Conservation (phyloP, 2,329 filamentous ascomycete species). For the Colletotrichum sp. region DNA sequence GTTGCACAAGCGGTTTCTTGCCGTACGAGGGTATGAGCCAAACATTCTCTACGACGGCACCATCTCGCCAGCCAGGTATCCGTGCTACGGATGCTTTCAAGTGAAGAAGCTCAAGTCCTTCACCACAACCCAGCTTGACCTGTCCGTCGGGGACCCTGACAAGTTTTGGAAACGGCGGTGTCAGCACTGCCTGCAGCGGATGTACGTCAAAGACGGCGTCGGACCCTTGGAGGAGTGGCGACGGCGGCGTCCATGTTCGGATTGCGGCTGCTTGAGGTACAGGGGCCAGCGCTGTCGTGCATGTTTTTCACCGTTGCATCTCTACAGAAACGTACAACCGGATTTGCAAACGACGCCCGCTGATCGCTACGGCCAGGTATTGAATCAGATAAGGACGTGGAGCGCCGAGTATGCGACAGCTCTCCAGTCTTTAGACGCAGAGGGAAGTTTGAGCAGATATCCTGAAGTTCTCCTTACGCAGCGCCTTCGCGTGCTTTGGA, state of each 20-base stretch:
- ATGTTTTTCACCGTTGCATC: background rate
- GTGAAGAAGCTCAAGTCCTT: background rate
- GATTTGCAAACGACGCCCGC: background rate
- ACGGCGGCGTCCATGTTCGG: background rate
- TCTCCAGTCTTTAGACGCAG: background rate
- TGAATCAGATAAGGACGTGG: background rate
- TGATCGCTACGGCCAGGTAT: background rate
- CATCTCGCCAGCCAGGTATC: background rate
- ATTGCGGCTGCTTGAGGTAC: background rate
- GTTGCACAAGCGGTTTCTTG: background rate
- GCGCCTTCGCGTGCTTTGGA: background rate
- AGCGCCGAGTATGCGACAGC: background rate
- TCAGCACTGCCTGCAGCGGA: background rate
- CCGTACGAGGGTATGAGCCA: background rate
- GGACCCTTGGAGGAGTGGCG: background rate
- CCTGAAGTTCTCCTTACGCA: background rate
- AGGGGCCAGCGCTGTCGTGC: background rate
- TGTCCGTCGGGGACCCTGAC: background rate
- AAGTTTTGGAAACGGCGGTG: background rate
- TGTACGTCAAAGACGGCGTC: background rate
- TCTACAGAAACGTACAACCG: background rate
- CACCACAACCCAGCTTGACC: background rate
- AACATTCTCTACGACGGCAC: background rate
- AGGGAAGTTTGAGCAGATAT: too few relatives aligned
- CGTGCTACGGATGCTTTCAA: background rate